These are phyloP conservation scores for Epichloe sibirici DNA, from an alignment of 2,329 filamentous ascomycete species.

Conservation along the genomic window DNA sequence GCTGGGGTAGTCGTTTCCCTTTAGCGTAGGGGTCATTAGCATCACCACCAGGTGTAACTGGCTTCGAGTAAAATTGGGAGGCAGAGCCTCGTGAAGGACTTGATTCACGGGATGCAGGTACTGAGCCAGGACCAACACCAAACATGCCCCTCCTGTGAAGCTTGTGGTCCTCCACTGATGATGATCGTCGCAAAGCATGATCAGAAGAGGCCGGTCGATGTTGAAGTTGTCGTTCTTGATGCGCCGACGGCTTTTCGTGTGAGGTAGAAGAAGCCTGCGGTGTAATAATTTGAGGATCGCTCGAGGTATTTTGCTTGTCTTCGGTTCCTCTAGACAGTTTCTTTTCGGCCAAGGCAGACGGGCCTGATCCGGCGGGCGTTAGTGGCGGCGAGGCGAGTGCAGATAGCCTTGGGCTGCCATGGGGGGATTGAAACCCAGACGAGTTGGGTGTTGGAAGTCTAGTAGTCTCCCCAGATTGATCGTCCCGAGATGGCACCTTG, in stretches of 20 bases:
- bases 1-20: slow-evolving; percentile 60
- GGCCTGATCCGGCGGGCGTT: slow-evolving; percentile 66
- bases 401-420: slow-evolving; percentile 52
- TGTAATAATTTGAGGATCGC: slow-evolving; percentile 42
- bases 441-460: slow-evolving; percentile 53
- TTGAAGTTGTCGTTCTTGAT: slow-evolving; percentile 27
- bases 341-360: slow-evolving; percentile 20
- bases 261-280: slow-evolving; percentile 56
- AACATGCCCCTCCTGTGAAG: slow-evolving; percentile 45
- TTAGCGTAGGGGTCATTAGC: slow-evolving; percentile 80
- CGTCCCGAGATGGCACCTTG: slow-evolving; percentile 50
- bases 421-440: slow-evolving; percentile 52
- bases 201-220: slow-evolving; percentile 33
- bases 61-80: slow-evolving; percentile 54
- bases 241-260: slow-evolving; percentile 35
- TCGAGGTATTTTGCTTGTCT: slow-evolving; percentile 26
- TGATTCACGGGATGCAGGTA: slow-evolving; percentile 46
- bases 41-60: slow-evolving; percentile 69
- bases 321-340: slow-evolving; percentile 20
- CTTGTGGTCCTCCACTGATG: slow-evolving; percentile 26
- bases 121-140: slow-evolving; percentile 37
- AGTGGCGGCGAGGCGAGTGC: slow-evolving; percentile 79
- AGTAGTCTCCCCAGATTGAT: slow-evolving; percentile 47
- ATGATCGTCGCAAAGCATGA: slow-evolving; percentile 28
- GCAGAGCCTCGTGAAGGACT: slow-evolving; percentile 54